Base-by-base conservation (phyloP, 768 basidiomycete species). In the Leccinum variicolor region DNA sequence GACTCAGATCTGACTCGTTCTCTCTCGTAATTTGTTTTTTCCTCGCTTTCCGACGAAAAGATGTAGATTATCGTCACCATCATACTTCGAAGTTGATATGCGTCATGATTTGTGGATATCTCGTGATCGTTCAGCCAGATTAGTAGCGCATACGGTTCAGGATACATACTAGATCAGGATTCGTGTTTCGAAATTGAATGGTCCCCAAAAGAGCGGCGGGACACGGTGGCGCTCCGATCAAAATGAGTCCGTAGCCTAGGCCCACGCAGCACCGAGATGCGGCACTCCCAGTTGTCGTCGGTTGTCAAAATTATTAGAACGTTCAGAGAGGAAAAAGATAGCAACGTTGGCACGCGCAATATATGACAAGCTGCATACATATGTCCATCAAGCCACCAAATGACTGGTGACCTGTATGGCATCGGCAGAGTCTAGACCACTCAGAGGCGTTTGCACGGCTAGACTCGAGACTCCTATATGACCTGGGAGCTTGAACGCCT, bases 341-440 rank as follows among this genome's bases (percentile, higher is more conserved):
- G 13, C 41, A 41, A 43, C 41, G 11, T 19, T 43, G 41, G 41
- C 41, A 43, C 33, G 43, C 45, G 54, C 49, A 53, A 29, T 43
- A 60, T 13, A 43, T 43, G 41, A 43, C 59, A 61, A 62, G 57
- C 10, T 25, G 56, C 33, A 50, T 33, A 63, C 55, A 45, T 23
- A 10, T 28, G 36, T 11, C 19, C 64, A 66, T 67, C 66, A 67
- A 67, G 68, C 68, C 68, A 62, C 66, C 31, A 69, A 69, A 69
- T 68, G 57, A 68, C 52, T 53, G 67, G 41, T 43, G 41, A 13
- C 41, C n/a, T 21, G 41, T 43, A n/a, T 41, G 39, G 39, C 41
- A 43, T 21, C 57, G 66, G 61, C 53, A 41, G 53, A 47, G 53
- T 13, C 67, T 46, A 54, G 64, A 46, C 52, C 28, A n/a, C 2